Conservation (phyloP, 2,329 filamentous ascomycete species). For the Trichoderma breve region DNA sequence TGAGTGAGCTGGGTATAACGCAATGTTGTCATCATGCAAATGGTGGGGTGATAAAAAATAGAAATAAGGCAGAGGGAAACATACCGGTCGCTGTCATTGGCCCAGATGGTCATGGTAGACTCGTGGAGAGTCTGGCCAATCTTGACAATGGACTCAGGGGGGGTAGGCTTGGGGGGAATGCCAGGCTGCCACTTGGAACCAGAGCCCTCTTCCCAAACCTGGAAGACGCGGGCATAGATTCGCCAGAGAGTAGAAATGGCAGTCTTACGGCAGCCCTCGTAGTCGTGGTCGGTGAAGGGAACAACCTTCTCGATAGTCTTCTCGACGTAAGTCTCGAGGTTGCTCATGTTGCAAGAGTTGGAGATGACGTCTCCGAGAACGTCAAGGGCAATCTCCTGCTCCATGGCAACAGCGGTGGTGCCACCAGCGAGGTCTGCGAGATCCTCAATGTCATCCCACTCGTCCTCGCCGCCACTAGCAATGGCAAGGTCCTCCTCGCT, state of each 20-base stretch:
- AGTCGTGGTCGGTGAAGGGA: slow-evolving; percentile 80
- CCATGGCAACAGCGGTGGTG: slow-evolving; percentile 84
- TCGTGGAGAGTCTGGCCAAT: slow-evolving; percentile 83
- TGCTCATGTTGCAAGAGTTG: slow-evolving; percentile 74
- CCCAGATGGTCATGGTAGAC: slow-evolving; percentile 81
- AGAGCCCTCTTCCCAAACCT: slow-evolving; percentile 71
- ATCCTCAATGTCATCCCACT: slow-evolving; percentile 65
- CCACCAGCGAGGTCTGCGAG: slow-evolving; percentile 76
- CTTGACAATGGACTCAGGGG: slow-evolving; percentile 76
- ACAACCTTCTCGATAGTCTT: slow-evolving; percentile 80
- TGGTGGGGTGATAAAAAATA: slow-evolving; percentile 18
- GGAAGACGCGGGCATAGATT: slow-evolving; percentile 86
- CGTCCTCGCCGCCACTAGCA: slow-evolving; percentile 54
- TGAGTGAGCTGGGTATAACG: slow-evolving; percentile 99
- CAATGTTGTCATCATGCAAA: slow-evolving; percentile 76
- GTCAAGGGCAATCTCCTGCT: slow-evolving; percentile 97
- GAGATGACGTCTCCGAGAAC: slow-evolving; percentile 90
- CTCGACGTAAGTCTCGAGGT: slow-evolving; percentile 77
- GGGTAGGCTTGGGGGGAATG: slow-evolving; percentile 75
- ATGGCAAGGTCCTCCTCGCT: slow-evolving; percentile 55
- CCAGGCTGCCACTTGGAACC: slow-evolving; percentile 87
- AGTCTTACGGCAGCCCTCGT: slow-evolving; percentile 91
- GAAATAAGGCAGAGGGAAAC: slow-evolving; percentile 42
- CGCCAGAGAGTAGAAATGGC: slow-evolving; percentile 90
- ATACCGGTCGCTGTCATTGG: slow-evolving; percentile 90